Conservation (phyloP, 768 basidiomycete species). For the Mycena chlorophos region DNA sequence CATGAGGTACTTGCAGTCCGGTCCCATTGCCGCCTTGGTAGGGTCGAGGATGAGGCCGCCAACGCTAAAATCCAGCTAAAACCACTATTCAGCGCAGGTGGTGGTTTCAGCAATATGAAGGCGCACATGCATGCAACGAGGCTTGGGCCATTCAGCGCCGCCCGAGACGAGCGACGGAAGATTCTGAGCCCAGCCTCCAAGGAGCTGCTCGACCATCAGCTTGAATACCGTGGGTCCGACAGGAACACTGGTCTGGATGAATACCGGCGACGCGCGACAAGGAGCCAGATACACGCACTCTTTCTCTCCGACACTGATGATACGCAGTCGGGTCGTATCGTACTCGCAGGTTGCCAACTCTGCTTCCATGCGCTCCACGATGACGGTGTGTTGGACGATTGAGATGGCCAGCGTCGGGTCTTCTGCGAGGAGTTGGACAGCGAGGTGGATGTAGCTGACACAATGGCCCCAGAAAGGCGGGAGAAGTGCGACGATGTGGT, state of each 20-base stretch:
- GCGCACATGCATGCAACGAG: conserved; percentile 12
- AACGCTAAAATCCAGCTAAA: conserved; percentile 8
- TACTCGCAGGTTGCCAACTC: conserved; percentile 6
- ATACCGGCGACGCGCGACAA: background rate
- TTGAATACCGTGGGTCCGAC: conserved; percentile 1
- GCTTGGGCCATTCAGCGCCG: conserved; percentile 12
- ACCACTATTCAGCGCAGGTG: background rate
- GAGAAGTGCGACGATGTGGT: conserved; percentile 9
- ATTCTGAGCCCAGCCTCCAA: conserved; percentile 6
- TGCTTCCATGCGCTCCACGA: conserved; percentile 6
- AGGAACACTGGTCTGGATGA: background rate
- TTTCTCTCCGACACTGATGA: conserved; percentile 4
- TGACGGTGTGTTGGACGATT: conserved; percentile 3
- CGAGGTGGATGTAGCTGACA: conserved; percentile 7
- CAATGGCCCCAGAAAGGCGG: conserved; percentile 7
- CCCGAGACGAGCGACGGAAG: background rate
- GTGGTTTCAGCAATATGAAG: background rate
- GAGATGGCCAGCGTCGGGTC: conserved; percentile 5
- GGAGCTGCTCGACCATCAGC: conserved; percentile 1
- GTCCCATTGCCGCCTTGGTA: conserved; percentile 9
- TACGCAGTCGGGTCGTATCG: conserved; percentile 2
- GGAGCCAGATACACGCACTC: background rate
- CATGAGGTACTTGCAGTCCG: conserved; percentile 11
- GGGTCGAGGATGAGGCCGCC: conserved; percentile 8
- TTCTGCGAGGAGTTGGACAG: background rate